Conservation (phyloP, 306 rosid species). For the Trifolium repens region DNA sequence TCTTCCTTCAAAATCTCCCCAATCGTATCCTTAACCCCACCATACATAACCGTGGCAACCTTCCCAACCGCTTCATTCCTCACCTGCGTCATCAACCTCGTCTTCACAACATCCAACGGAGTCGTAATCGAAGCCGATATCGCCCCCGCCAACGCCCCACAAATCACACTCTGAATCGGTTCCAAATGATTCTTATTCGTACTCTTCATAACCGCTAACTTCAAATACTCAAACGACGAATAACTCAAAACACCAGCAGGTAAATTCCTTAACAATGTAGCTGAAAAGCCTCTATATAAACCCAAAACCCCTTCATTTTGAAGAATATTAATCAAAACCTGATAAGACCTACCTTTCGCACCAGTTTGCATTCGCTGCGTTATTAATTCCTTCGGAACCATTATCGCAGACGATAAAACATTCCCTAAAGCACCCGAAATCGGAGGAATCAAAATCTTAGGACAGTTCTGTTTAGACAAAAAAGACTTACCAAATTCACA, state of each 20-base stretch:
- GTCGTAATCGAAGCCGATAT: slow-evolving; percentile 89
- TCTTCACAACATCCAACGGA: slow-evolving; percentile 92
- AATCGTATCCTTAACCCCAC: slow-evolving; percentile 66
- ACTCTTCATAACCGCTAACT: slow-evolving; percentile 61
- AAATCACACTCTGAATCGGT: slow-evolving; percentile 81
- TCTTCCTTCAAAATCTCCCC: slow-evolving; percentile 75
- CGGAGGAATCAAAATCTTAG: slow-evolving; percentile 73
- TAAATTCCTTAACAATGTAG: slow-evolving; percentile 73
- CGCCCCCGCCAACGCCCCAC: slow-evolving; percentile 92
- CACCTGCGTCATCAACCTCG: slow-evolving; percentile 88
- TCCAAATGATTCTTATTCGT: slow-evolving; percentile 52
- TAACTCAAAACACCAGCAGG: slow-evolving; percentile 93
- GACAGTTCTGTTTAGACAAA: slow-evolving; percentile 55
- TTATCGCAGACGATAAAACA: slow-evolving; percentile 76
- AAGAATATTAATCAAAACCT: slow-evolving; percentile 60
- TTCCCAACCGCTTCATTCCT: slow-evolving; percentile 58
- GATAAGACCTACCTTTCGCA: slow-evolving; percentile 76
- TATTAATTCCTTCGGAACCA: slow-evolving; percentile 92
- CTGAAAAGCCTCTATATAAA: slow-evolving; percentile 80
- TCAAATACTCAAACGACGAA: slow-evolving; percentile 85
- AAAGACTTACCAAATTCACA: slow-evolving; percentile 86
- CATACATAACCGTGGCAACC: slow-evolving; percentile 58
- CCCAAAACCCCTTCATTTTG: slow-evolving; percentile 83
- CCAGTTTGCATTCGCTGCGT: slow-evolving; percentile 94
- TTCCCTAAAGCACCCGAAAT: slow-evolving; percentile 91